phyloP scores from a whole-genome alignment of 2,329 filamentous ascomycete species.

The Stagonosporopsis rhizophila region DNA sequence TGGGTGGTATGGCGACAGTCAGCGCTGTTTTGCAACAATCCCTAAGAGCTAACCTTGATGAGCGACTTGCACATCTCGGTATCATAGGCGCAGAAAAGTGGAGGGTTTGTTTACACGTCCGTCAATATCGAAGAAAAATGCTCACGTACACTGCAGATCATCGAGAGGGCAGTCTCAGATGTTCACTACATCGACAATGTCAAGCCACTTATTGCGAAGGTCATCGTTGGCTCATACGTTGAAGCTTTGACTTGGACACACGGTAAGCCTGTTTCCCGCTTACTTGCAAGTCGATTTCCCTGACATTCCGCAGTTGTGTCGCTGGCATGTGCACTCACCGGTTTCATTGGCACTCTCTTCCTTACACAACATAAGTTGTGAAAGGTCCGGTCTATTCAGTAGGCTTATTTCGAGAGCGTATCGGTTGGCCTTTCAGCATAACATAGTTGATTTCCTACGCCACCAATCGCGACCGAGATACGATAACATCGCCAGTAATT shows the following conservation, averaged over 20 bases:
- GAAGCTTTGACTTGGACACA: constrained; percentile 36
- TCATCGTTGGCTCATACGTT: constrained; percentile 28
- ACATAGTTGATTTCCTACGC: neutral
- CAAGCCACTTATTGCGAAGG: constrained; percentile 17
- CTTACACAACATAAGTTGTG: constrained; percentile 30
- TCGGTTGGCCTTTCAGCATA: neutral
- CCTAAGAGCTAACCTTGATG: constrained; percentile 25
- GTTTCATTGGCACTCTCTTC: constrained; percentile 28
- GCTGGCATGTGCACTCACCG: constrained; percentile 24
- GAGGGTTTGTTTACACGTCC: constrained; percentile 3
- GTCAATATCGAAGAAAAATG: neutral
- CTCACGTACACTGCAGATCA: constrained; percentile 15
- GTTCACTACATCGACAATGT: constrained; percentile 30
- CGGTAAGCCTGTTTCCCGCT: constrained; percentile 16
- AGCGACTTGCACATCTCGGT: constrained; percentile 20
- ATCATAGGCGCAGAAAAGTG: constrained; percentile 10
- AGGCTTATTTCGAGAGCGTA: neutral
- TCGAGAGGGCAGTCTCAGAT: constrained; percentile 30
- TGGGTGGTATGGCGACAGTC: constrained; percentile 33
- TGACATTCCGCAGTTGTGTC: constrained; percentile 25
- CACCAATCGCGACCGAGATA: neutral
- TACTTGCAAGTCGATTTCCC: neutral
- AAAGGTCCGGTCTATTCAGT: neutral
- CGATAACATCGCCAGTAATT: no score
- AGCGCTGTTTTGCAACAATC: constrained; percentile 33